Conservation (phyloP, 176 grass and related monocot genomes). For the Saccharum officinarum region DNA sequence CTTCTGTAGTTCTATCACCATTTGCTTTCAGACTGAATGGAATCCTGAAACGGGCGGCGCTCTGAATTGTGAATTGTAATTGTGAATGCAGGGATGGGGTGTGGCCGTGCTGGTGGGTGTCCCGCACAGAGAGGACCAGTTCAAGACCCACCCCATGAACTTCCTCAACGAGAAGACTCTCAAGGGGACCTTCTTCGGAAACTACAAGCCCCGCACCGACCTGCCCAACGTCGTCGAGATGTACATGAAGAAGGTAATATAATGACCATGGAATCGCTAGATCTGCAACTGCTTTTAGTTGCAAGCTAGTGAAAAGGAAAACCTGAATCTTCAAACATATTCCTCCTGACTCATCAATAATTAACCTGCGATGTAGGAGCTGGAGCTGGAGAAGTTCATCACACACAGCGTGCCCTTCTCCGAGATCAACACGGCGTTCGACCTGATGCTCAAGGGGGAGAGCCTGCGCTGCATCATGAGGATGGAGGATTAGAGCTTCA, state of each 20-base stretch:
- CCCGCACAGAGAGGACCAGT: conserved; percentile 69
- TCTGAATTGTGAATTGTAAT: neutral
- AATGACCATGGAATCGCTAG: neutral
- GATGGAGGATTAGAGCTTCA: conserved; percentile 59
- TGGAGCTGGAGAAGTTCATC: conserved; percentile 97
- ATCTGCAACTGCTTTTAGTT: neutral
- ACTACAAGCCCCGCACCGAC: conserved; percentile 78
- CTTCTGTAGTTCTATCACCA: neutral
- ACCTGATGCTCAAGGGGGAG: conserved; percentile 84
- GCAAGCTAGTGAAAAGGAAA: neutral
- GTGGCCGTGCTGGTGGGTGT: conserved; percentile 82
- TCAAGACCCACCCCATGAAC: conserved; percentile 79
- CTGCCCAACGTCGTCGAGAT: conserved; percentile 79
- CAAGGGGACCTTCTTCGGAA: conserved; percentile 91
- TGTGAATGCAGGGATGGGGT: conserved; percentile 67
- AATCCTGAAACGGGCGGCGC: neutral
- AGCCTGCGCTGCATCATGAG: conserved; percentile 78
- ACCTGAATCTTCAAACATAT: neutral
- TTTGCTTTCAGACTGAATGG: neutral
- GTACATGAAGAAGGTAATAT: conserved; percentile 75
- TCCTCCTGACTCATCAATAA: no score
- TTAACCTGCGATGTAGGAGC: conserved; percentile 45
- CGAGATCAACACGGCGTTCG: conserved; percentile 91
- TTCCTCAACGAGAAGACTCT: conserved; percentile 82
- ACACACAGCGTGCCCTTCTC: conserved; percentile 82